These are phyloP conservation scores for Spatholobus suberectus DNA, from an alignment of 306 rosid genomes.

Conservation along the genomic window DNA sequence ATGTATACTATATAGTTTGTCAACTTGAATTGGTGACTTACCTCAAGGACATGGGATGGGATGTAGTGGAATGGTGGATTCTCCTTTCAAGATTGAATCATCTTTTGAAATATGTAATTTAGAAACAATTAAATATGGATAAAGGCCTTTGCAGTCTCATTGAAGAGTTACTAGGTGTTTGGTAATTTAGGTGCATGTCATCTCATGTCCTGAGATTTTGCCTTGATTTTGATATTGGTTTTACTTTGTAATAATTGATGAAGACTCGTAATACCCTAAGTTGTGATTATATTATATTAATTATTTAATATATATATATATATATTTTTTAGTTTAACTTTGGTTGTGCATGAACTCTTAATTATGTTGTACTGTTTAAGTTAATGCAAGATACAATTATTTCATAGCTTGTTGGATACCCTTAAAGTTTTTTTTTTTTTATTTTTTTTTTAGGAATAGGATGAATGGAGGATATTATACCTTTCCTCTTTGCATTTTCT, in stretches of 20 bases:
- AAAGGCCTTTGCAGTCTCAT: not conserved
- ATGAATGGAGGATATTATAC: not conserved
- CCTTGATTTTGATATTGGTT: constrained; percentile 15
- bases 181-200: not conserved
- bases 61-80: constrained; percentile 1
- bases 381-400: not conserved
- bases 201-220: constrained; percentile 8
- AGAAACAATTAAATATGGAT: constrained; percentile 2
- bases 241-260: not conserved
- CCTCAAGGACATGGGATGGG: not conserved
- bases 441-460: not conserved
- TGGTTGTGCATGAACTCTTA: not conserved
- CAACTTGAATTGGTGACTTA: not conserved
- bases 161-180: not conserved
- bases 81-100: not conserved
- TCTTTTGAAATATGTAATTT: constrained; percentile 19
- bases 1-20: no score
- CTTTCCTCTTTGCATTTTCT: not conserved
- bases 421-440: not conserved
- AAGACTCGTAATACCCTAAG: not conserved
- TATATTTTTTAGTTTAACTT: not conserved
- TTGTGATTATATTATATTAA: not conserved
- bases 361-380: not conserved
- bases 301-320: not conserved
- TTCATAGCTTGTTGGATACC: not conserved